Base-by-base conservation (phyloP, 2,329 filamentous ascomycete genomes). In the Cladophialophora psammophila region DNA sequence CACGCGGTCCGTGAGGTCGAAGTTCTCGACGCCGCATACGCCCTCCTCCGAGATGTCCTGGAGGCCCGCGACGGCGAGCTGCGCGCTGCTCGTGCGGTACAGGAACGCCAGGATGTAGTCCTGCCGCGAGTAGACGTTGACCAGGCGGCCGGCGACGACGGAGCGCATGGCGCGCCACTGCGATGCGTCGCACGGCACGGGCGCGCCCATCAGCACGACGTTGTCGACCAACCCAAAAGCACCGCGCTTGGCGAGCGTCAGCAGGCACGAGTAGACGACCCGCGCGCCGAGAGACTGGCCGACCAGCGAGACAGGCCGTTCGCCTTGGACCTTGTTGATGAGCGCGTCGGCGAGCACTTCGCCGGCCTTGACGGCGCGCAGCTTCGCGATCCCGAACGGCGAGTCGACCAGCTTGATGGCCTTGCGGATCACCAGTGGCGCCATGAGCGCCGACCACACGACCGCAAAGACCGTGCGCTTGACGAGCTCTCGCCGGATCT, bases 81-180 rank as follows among this genome's bases (percentile, higher is more conserved):
- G 88, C 38, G 93, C 86, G 63, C 87, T 91, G 36, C 90, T 91
- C 3, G 90, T 88, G 48, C 92, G 87, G 77, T 95, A 94, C n/a
- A 94, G 80, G 75, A 94, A 93, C 0, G 86, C 91, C 1, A 95
- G 85, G 50, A 95, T 87, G 76, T 91, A 91, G 78, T 95, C 92
- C 69, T 92, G 91, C 60, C 88, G 87, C 10, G 90, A 92, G 78
- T 90, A 95, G 12, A 93, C 91, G 72, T 94, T 95, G 72, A 94
- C 89, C 6, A 95, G 83, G 65, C 89, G 85, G 1, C 91, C 91
- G 0, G 88, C 85, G 0, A 93, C 91, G 0, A 93, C 90, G 32
- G 84, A 85, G 31, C 91, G 86, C 72, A 94, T 86, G 42, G 85
- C 83, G 34, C 88, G 83, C 92, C 92, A 95, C 70, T 91, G 88